phyloP scores from a whole-genome alignment of 164 flowering plant genomes.

The Protea cynaroides region DNA sequence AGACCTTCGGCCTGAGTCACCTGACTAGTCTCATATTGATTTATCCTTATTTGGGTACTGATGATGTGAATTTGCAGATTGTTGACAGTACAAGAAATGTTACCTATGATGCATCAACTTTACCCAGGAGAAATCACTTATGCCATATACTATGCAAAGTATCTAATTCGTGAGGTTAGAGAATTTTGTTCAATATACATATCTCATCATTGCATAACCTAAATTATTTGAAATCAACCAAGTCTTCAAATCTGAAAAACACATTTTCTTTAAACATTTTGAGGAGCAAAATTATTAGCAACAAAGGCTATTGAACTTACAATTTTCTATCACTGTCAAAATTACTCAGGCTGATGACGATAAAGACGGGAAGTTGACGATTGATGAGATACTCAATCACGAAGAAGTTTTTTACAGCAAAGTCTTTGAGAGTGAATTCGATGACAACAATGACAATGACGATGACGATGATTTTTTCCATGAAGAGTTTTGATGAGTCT shows the following conservation, averaged over 20 bases:
- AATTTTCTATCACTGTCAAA: background rate
- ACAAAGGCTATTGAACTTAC: background rate
- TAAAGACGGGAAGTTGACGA: constrained; percentile 37
- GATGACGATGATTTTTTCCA: constrained; percentile 22
- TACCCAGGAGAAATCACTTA: constrained; percentile 46
- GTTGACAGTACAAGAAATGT: constrained; percentile 42
- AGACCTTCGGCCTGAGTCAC: no score
- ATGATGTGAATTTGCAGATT: constrained; percentile 22
- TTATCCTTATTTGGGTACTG: background rate
- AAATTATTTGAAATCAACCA: no score
- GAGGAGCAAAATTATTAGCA: no score
- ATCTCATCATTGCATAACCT: no score
- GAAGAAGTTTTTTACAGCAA: constrained; percentile 44
- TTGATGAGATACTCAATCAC: constrained; percentile 53
- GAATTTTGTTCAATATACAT: background rate
- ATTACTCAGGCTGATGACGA: constrained; percentile 53
- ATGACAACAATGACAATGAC: constrained; percentile 22
- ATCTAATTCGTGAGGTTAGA: constrained; percentile 48
- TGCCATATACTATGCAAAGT: constrained; percentile 41
- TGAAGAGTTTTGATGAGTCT: constrained; percentile 36
- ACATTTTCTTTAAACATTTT: background rate
- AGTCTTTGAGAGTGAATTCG: constrained; percentile 21
- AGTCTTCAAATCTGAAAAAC: no score
- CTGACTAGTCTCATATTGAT: no score
- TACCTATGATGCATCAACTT: constrained; percentile 34